These are phyloP conservation scores for Datisca glomerata DNA, from an alignment of 306 rosid species.

Conservation along the genomic window DNA sequence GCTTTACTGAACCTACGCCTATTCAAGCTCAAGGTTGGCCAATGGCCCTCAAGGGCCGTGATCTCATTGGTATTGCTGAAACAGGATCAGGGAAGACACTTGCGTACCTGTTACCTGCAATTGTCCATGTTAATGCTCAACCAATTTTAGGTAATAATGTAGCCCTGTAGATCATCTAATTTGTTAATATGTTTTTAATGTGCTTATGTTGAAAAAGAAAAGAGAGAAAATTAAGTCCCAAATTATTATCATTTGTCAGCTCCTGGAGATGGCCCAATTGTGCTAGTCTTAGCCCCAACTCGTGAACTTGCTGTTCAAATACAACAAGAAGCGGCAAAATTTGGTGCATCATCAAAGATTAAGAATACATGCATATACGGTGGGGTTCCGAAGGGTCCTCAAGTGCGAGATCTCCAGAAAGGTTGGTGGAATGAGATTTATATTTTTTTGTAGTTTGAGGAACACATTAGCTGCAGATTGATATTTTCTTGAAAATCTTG, in stretches of 20 bases:
- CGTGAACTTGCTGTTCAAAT: conserved; percentile 98
- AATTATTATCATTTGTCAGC: too few relatives aligned
- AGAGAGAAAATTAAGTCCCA: too few relatives aligned
- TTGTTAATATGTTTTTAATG: neutral
- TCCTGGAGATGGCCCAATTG: conserved; percentile 98
- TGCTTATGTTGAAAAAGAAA: neutral
- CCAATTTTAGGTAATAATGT: conserved; percentile 65
- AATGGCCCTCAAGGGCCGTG: conserved; percentile 96
- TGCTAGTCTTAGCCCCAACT: conserved; percentile 90
- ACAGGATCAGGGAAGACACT: conserved; percentile 99
- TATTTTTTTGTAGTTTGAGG: too few relatives aligned
- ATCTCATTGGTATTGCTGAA: conserved; percentile 96
- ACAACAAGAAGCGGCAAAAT: conserved; percentile 85
- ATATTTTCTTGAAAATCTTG: too few relatives aligned
- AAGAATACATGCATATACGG: conserved; percentile 96
- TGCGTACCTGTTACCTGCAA: conserved; percentile 91
- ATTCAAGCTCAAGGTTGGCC: conserved; percentile 99
- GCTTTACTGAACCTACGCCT: conserved; percentile 91
- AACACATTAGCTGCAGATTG: neutral
- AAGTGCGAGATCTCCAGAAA: conserved; percentile 97
- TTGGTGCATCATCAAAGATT: conserved; percentile 94
- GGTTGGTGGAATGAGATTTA: conserved; percentile 50
- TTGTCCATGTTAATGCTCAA: conserved; percentile 97
- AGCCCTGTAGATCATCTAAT: conserved; percentile 5
- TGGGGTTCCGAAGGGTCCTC: conserved; percentile 99